Evolutionary conservation across 371 early-diverging fungal genomes (phyloP).

Genomic region (Sporodiniella umbellata): DNA sequence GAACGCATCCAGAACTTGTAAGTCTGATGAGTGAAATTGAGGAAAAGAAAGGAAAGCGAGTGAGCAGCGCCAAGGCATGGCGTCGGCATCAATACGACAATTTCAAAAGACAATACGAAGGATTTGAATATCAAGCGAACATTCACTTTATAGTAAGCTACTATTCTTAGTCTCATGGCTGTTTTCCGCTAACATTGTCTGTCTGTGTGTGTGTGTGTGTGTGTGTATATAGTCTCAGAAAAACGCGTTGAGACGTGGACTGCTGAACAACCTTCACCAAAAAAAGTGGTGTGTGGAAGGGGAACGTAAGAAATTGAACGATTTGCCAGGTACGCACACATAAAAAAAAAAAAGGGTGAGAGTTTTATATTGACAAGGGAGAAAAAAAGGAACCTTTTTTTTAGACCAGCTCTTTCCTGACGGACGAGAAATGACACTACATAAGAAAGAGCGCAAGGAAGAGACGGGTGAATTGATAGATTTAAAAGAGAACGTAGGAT

Average conservation of each 20-base stretch:
- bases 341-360: neutral
- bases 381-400: too few species aligned
- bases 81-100: conserved; percentile 46
- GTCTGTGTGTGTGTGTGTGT: too few species aligned
- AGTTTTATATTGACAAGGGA: too few species aligned
- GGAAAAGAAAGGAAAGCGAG: conserved; percentile 50
- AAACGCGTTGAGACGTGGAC: conserved; percentile 21
- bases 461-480: conserved; percentile 45
- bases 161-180: neutral
- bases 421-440: conserved; percentile 27
- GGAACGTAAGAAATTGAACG: conserved; percentile 23
- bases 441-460: conserved; percentile 34
- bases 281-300: conserved; percentile 21
- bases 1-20: conserved; percentile 58
- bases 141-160: conserved; percentile 45
- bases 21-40: conserved; percentile 58
- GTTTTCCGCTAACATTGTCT: too few species aligned
- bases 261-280: conserved; percentile 10
- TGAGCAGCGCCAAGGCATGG: conserved; percentile 54
- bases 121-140: conserved; percentile 55
- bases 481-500: conserved; percentile 40
- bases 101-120: conserved; percentile 46
- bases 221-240: conserved; percentile 46
- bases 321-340: conserved; percentile 5
- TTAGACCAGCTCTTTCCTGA: conserved; percentile 25